Conservation (phyloP, 1,139 yeast genomes). For the Suhomyces atakaporum region DNA sequence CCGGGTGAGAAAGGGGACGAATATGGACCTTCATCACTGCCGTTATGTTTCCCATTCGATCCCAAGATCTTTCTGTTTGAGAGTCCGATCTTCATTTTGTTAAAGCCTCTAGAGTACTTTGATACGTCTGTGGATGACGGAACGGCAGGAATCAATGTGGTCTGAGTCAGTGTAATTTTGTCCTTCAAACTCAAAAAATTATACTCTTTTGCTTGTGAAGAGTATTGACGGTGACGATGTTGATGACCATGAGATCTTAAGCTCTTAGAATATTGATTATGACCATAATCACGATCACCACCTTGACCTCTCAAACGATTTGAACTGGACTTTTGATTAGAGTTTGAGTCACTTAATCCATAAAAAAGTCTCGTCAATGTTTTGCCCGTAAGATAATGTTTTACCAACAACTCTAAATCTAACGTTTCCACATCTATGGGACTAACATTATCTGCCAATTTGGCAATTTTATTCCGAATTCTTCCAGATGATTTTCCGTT, state of each 20-base stretch:
- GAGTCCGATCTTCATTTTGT: slow-evolving; percentile 39
- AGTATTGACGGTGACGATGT: slow-evolving; percentile 10
- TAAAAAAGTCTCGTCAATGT: slow-evolving; percentile 39
- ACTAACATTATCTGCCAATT: slow-evolving; percentile 37
- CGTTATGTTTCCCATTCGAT: slow-evolving; percentile 5
- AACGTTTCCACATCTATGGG: slow-evolving; percentile 48
- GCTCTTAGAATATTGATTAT: slow-evolving; percentile 12
- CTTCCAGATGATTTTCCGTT: slow-evolving; percentile 29
- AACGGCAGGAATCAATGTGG: slow-evolving; percentile 10
- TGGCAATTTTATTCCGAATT: slow-evolving; percentile 39
- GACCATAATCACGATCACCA: slow-evolving; percentile 10
- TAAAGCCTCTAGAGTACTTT: slow-evolving; percentile 38
- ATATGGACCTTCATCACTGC: slow-evolving; percentile 1
- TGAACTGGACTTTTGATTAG: slow-evolving; percentile 5
- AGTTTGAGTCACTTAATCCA: slow-evolving; percentile 21
- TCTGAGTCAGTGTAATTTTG: slow-evolving; percentile 30
- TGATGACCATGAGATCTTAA: slow-evolving; percentile 14
- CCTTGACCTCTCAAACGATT: slow-evolving; percentile 1
- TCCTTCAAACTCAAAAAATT: slow-evolving; percentile 42
- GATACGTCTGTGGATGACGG: slow-evolving; percentile 24
- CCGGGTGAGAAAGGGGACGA: slow-evolving; percentile 2
- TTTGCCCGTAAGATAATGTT: slow-evolving; percentile 37
- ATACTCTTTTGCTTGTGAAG: slow-evolving; percentile 20
- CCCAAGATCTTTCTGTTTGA: slow-evolving; percentile 24
- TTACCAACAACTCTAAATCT: slow-evolving; percentile 40